These are phyloP conservation scores for Rhodotorula kratochvilovae DNA, from an alignment of 768 basidiomycete species.

Conservation along the genomic window DNA sequence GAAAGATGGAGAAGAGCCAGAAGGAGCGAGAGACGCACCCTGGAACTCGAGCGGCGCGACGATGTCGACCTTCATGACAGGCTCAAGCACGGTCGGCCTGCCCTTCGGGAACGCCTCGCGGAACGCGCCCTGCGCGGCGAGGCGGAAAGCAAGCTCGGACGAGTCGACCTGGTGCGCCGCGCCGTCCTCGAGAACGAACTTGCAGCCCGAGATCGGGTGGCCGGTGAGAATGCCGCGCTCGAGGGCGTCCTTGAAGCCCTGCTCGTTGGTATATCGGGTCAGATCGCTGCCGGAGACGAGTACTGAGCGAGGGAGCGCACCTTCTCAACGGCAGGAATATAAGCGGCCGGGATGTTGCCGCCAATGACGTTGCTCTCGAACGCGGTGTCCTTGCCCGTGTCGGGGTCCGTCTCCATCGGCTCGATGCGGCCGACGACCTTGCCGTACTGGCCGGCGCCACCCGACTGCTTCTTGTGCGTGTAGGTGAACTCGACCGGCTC, in stretches of 20 bases:
- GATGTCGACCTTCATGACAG: slow-evolving; percentile 98
- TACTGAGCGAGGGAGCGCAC: slow-evolving; percentile 49
- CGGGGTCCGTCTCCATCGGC: slow-evolving; percentile 71
- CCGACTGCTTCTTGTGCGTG: slow-evolving; percentile 97
- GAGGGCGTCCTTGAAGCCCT: slow-evolving; percentile 93
- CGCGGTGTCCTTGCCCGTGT: slow-evolving; percentile 66
- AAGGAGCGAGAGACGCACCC: slow-evolving; percentile 40
- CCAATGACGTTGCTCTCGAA: slow-evolving; percentile 89
- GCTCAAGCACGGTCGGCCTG: slow-evolving; percentile 79
- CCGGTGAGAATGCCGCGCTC: slow-evolving; percentile 87
- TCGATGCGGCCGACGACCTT: slow-evolving; percentile 86
- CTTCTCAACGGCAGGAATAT: slow-evolving; percentile 92
- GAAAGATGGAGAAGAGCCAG: background rate
- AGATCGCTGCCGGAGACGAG: no score
- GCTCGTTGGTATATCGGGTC: no score
- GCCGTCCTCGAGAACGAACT: slow-evolving; percentile 85
- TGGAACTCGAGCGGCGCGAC: slow-evolving; percentile 96
- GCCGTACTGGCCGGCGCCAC: slow-evolving; percentile 94
- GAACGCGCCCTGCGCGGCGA: slow-evolving; percentile 86
- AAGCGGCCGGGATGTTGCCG: slow-evolving; percentile 82
- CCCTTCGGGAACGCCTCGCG: slow-evolving; percentile 77
- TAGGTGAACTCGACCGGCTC: slow-evolving; percentile 75
- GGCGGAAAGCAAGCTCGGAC: slow-evolving; percentile 88
- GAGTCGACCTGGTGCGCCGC: slow-evolving; percentile 91
- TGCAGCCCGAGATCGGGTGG: slow-evolving; percentile 76